Evolutionary conservation across 2,329 filamentous ascomycete species (phyloP), one percentile per base, ranked within the genome.

Genomic region (Xylaria digitata): DNA sequence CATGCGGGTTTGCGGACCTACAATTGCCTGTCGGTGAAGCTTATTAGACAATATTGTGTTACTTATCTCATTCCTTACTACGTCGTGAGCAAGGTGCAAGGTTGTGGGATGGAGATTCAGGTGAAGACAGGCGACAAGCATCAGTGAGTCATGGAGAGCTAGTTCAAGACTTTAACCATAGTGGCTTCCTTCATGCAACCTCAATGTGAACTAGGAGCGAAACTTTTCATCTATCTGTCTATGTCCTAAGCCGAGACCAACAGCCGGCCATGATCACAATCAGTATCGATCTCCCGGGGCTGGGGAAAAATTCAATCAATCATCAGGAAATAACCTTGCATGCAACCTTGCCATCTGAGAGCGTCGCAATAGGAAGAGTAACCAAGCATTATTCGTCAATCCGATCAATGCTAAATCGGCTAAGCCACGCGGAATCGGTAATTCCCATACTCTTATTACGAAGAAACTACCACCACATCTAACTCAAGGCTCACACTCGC

Each of bases 11-110:
- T 55, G 63, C 53, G 63, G 46, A 56, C 32, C 63, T 61, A 65
- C 65, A 40, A 58, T 64, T 45, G 55, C 61, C 65, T 65, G 56
- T 61, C 61, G 66, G 57, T 65, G 65, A 68, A 58, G 61, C 53
- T 63, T 49, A 32, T 21, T 19, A 30, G n/a, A 57, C 19, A 17
- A 40, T 34, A 57, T 43, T 37, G 49, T 19, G 15, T 23, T 21
- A 34, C 3, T 5, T 26, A 26, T 26, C 26, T 26, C 26, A 26
- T 26, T 26, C 7, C 4, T 30, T 30, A 8, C 21, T 30, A 46
- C 26, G 15, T 53, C 58, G 19, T 53, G 42, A 26, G 19, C 50
- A 21, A 42, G 42, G 53, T 32, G 19, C 50, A 21, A 42, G 42
- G 53, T 32, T 21, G 26, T 50, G 48, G 37, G 42, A 42, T 40